Conservation (phyloP, 257 asterid species). For the Schizonepeta tenuifolia region DNA sequence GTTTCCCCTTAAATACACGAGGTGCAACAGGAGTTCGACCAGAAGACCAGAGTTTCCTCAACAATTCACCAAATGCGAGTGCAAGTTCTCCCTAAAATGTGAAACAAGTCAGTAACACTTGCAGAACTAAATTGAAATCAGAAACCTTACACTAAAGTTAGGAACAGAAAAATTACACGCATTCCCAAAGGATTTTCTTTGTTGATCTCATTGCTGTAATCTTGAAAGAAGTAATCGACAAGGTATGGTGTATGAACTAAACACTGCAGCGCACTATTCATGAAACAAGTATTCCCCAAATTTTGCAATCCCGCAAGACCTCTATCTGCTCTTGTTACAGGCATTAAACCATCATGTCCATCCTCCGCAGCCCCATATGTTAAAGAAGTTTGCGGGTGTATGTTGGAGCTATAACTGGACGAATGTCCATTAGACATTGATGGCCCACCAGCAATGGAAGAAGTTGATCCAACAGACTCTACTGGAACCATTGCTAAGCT, state of each 20-base stretch:
- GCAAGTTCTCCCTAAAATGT: constrained; percentile 97
- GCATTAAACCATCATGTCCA: constrained; percentile 52
- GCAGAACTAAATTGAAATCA: constrained; percentile 12
- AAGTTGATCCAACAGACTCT: constrained; percentile 74
- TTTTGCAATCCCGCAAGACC: constrained; percentile 93
- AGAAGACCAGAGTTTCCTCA: constrained; percentile 95
- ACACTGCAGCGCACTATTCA: constrained; percentile 97
- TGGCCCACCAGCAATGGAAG: constrained; percentile 94
- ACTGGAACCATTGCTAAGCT: constrained; percentile 80
- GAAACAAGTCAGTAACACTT: constrained; percentile 36
- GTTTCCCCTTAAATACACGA: constrained; percentile 87
- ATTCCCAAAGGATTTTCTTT: constrained; percentile 81
- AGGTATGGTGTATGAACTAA: constrained; percentile 94
- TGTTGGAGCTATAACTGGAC: constrained; percentile 53
- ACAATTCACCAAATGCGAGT: constrained; percentile 82
- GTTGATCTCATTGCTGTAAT: constrained; percentile 46
- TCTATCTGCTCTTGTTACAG: constrained; percentile 56
- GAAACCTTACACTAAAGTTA: constrained; percentile 31
- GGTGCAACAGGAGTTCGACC: constrained; percentile 90
- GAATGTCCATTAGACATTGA: constrained; percentile 80
- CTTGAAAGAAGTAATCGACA: constrained; percentile 80
- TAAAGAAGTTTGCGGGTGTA: constrained; percentile 51
- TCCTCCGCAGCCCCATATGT: constrained; percentile 62
- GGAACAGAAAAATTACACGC: constrained; percentile 64
- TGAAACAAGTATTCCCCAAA: constrained; percentile 97